Conservation (phyloP, 1,284 basidiomycete genomes). For the Microbotryum violaceum region DNA sequence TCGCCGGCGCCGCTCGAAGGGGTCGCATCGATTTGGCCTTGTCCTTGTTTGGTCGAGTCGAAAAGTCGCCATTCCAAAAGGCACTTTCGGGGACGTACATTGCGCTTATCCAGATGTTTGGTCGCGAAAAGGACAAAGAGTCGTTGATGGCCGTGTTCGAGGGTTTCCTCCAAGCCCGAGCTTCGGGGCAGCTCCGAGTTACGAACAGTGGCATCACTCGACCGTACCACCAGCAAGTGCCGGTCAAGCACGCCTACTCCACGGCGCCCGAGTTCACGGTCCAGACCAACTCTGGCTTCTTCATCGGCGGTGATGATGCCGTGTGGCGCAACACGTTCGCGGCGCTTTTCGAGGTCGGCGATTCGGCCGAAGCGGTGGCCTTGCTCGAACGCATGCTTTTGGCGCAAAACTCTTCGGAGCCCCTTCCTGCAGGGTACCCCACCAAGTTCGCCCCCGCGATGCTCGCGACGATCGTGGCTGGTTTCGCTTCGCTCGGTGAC, state of each 20-base stretch:
- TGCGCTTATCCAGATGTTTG: slow-evolving; percentile 58
- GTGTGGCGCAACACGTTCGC: slow-evolving; percentile 70
- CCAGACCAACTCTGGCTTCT: slow-evolving; percentile 28
- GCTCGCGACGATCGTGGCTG: slow-evolving; percentile 62
- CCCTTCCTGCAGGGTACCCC: slow-evolving; percentile 47
- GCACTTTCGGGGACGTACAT: slow-evolving; percentile 50
- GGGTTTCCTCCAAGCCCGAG: slow-evolving; percentile 51
- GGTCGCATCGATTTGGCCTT: slow-evolving; percentile 58
- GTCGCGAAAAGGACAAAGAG: slow-evolving; percentile 49
- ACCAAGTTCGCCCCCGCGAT: slow-evolving; percentile 49
- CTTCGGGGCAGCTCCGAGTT: slow-evolving; percentile 26
- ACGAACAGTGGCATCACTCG: neutral
- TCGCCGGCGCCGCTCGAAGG: slow-evolving; percentile 59
- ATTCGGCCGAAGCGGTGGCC: slow-evolving; percentile 57
- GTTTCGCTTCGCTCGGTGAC: slow-evolving; percentile 59
- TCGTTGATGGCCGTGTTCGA: slow-evolving; percentile 61
- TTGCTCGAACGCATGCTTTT: slow-evolving; percentile 68
- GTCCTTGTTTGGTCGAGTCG: slow-evolving; percentile 60
- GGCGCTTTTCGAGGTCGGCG: slow-evolving; percentile 60
- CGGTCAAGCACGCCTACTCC: slow-evolving; percentile 13
- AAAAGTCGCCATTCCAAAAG: slow-evolving; percentile 46
- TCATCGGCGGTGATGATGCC: slow-evolving; percentile 28
- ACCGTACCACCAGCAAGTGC: slow-evolving; percentile 5
- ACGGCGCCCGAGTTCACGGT: slow-evolving; percentile 4
- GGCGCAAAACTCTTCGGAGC: slow-evolving; percentile 38